Evolutionary conservation across 345 rosid genomes (phyloP), one percentile per base, ranked within the genome.

Genomic region (Eucalyptus marginata): DNA sequence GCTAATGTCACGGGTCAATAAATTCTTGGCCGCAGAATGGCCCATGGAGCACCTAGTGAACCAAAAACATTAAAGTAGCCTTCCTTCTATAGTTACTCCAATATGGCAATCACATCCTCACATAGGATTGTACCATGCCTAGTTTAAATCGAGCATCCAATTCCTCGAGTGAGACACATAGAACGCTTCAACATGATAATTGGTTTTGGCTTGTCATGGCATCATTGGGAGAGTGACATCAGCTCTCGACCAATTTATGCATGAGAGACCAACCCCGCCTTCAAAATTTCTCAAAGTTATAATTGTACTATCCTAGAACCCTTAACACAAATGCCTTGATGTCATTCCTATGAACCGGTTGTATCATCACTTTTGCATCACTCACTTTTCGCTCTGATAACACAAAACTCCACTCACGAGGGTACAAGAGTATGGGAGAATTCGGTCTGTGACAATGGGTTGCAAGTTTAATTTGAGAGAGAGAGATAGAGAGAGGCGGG

Each of bases 221-320:
- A 27, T 59, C n/a, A 27, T 25, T 25, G 29, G 14, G 66, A 59
- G n/a, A 25, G 66, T 25, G 14, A 10, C 14, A 59, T 59, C 6
- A 59, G 7, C 7, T 59, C 66, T 11, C 0, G 2, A 59, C 1
- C 31, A 27, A 25, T 59, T 25, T 59, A 5, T 59, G 24, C n/a
- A 59, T 5, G 13, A 11, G 31, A 59, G 31, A 27, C n/a, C 15
- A 12, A 10, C 0, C n/a, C 0, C 4, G 0, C 7, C 29, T 59
- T 58, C 27, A 58, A 25, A 58, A 24, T 25, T 10, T 11, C n/a
- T 59, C n/a, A 27, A 11, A 59, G 4, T 27, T 25, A 59, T 27
- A 59, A 59, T 59, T 27, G 14, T 10, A 24, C 15, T 25, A 59
- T 59, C n/a, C 31, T 59, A 59, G 8, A 58, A 59, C 15, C 29